These are phyloP conservation scores for Glycine latifolia DNA, from an alignment of 306 rosid genomes.

Conservation along the genomic window DNA sequence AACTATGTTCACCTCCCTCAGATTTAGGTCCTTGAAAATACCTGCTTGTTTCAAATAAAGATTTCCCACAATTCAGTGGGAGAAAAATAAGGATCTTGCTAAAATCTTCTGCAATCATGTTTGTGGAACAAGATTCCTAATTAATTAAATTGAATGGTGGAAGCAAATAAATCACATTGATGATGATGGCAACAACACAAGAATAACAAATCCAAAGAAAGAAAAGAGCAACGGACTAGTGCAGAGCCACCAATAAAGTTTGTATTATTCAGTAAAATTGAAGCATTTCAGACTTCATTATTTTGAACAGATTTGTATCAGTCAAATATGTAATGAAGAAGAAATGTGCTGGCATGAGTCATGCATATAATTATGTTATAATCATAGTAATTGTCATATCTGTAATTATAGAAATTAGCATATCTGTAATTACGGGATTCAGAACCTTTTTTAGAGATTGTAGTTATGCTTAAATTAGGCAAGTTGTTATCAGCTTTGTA, in stretches of 20 bases:
- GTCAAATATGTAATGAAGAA: neutral
- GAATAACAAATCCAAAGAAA: constrained; percentile 11
- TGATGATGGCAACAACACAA: neutral
- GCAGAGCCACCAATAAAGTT: neutral
- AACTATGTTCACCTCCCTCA: constrained; percentile 48
- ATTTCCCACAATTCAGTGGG: neutral
- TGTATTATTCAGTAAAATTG: constrained; percentile 6
- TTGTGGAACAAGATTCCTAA: neutral
- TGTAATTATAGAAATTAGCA: too few species aligned
- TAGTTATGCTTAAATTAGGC: too few species aligned
- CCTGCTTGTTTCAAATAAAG: constrained; percentile 41
- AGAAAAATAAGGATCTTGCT: neutral
- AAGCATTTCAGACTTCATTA: neutral
- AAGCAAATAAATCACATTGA: constrained; percentile 9
- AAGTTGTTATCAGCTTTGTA: too few species aligned
- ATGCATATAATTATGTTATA: too few species aligned
- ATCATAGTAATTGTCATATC: too few species aligned
- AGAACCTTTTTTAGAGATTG: too few species aligned
- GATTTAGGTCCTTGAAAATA: constrained; percentile 51
- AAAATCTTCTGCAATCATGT: neutral
- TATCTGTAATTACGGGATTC: too few species aligned
- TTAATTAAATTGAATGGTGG: neutral
- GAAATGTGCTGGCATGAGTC: too few species aligned
- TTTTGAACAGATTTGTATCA: constrained; percentile 8
- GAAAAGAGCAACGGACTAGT: neutral